A percentile compares a stretch with the other conserved stretches of the same genome.
These are phyloP conservation scores for Nyctanthes arbortristis DNA, from an alignment of 257 asterid genomes.

Conservation along the genomic window DNA sequence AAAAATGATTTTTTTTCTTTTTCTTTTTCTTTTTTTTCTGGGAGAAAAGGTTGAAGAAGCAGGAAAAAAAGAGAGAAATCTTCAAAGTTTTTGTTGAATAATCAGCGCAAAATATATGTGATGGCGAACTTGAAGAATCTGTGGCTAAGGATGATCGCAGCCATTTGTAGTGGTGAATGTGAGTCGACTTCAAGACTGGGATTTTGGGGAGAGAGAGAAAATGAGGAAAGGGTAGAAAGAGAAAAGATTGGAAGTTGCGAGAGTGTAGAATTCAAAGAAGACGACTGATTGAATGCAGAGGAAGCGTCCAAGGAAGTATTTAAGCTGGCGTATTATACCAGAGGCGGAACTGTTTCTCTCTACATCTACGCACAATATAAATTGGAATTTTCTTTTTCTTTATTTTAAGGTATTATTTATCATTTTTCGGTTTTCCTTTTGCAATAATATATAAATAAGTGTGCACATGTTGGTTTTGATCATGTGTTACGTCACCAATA, in stretches of 20 bases:
- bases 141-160: slow-evolving; percentile 26
- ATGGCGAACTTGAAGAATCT: slow-evolving; percentile 34
- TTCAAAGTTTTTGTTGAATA: too few species aligned
- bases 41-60: too few species aligned
- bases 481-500: too few species aligned
- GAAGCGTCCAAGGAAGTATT: neutral
- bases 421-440: too few species aligned
- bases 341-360: neutral
- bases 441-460: too few species aligned
- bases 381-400: neutral
- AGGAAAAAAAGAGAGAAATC: too few species aligned
- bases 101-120: neutral
- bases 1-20: neutral
- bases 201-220: neutral
- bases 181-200: neutral
- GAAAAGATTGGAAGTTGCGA: too few species aligned
- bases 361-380: too few species aligned
- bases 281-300: neutral
- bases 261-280: neutral
- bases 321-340: neutral
- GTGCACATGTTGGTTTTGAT: too few species aligned
- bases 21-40: too few species aligned
- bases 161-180: neutral
- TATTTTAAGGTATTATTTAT: too few species aligned
- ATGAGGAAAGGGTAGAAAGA: too few species aligned